Evolutionary conservation across 179 eudicot genomes (phyloP).

Genomic region (Corrigiola litoralis): DNA sequence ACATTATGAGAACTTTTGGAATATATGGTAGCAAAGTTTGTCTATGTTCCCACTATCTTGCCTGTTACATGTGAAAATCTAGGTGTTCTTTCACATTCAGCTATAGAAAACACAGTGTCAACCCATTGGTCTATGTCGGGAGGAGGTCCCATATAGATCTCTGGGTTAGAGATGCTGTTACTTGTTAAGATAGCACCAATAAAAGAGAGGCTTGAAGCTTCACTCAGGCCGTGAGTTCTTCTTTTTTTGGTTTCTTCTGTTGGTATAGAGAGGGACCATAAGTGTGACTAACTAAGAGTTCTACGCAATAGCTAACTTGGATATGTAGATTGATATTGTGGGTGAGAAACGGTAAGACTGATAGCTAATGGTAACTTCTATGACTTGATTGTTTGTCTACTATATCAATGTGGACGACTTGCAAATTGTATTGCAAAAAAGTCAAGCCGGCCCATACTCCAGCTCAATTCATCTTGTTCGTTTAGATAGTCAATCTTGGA

Average conservation of each 20-base stretch:
- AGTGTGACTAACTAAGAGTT: background rate
- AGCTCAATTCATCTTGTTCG: too few relatives aligned
- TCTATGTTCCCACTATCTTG: conserved; percentile 31
- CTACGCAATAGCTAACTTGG: background rate
- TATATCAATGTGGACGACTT: too few relatives aligned
- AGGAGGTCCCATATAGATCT: background rate
- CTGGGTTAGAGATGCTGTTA: background rate
- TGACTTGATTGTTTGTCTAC: background rate
- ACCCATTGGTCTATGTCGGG: conserved; percentile 29
- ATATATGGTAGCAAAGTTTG: conserved; percentile 32
- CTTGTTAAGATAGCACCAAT: too few relatives aligned
- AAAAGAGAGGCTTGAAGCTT: background rate
- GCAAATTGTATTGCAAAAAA: too few relatives aligned
- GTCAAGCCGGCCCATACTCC: too few relatives aligned
- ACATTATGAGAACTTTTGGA: conserved; percentile 30
- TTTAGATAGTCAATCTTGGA: too few relatives aligned
- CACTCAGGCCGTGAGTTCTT: background rate
- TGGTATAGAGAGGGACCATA: conserved; percentile 11
- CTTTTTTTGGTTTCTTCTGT: background rate
- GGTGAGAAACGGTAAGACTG: background rate
- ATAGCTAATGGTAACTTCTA: background rate
- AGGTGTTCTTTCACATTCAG: conserved; percentile 18
- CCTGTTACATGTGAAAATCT: conserved; percentile 22
- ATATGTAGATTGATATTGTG: background rate
- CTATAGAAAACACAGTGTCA: background rate